These are phyloP conservation scores for Gossypium aridum DNA, from an alignment of 441 rosid genomes.

Conservation along the genomic window DNA sequence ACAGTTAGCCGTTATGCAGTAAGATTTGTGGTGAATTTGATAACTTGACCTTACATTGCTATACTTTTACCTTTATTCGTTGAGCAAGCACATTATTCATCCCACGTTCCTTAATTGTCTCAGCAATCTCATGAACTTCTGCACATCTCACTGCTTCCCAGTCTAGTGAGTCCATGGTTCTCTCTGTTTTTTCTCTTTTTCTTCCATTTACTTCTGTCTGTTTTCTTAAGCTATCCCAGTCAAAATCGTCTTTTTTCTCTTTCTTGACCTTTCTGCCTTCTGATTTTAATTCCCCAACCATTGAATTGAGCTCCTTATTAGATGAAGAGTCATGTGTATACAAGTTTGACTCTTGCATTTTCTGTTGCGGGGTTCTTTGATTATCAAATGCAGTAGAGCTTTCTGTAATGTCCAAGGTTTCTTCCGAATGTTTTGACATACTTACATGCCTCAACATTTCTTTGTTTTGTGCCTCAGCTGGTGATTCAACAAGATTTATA, in stretches of 20 bases:
- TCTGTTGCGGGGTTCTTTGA: slow-evolving; percentile 23
- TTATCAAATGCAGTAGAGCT: slow-evolving; percentile 29
- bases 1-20: slow-evolving; percentile 15
- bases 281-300: slow-evolving; percentile 28
- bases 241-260: slow-evolving; percentile 37
- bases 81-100: slow-evolving; percentile 68
- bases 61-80: slow-evolving; percentile 52
- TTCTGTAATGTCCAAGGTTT: slow-evolving; percentile 30
- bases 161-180: slow-evolving; percentile 53
- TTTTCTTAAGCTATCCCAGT: slow-evolving; percentile 65
- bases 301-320: slow-evolving; percentile 23
- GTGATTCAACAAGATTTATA: slow-evolving; percentile 18
- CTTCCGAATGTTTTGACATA: slow-evolving; percentile 22
- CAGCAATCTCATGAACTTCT: slow-evolving; percentile 43
- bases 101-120: slow-evolving; percentile 60
- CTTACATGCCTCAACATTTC: slow-evolving; percentile 21
- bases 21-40: neutral
- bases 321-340: slow-evolving; percentile 19
- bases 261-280: slow-evolving; percentile 36
- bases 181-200: slow-evolving; percentile 38
- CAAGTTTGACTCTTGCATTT: slow-evolving; percentile 27
- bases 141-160: slow-evolving; percentile 59
- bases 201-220: slow-evolving; percentile 30
- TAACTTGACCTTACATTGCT: neutral
- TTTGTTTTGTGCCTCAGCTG: slow-evolving; percentile 21